phyloP scores from a whole-genome alignment of 805 yeast genomes.

The Metschnikowia continentalis region DNA sequence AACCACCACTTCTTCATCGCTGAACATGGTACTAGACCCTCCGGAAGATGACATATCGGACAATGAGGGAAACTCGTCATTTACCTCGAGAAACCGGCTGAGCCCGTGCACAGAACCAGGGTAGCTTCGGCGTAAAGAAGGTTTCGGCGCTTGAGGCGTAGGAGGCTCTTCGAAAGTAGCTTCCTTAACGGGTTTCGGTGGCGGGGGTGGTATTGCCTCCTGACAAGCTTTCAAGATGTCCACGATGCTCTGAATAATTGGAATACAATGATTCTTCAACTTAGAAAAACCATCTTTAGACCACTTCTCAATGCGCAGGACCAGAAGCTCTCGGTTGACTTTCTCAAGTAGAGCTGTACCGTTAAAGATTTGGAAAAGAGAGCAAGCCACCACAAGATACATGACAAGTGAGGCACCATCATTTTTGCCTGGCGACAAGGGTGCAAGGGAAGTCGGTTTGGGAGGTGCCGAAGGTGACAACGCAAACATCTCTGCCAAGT shows the following conservation, averaged over 20 bases:
- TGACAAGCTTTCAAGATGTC: neutral
- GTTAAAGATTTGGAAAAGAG: neutral
- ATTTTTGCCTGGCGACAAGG: neutral
- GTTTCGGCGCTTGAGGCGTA: too few relatives aligned
- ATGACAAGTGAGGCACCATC: neutral
- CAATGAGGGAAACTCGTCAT: neutral
- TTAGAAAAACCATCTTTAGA: neutral
- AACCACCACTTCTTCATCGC: neutral
- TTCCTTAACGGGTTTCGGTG: neutral
- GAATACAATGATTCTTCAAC: neutral
- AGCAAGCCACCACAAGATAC: neutral
- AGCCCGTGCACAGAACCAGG: constrained; percentile 3
- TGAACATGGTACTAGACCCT: neutral
- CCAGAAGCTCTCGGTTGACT: neutral
- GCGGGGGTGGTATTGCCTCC: neutral
- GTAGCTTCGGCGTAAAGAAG: neutral
- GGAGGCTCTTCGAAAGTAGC: neutral
- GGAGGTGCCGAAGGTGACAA: neutral
- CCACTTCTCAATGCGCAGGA: neutral
- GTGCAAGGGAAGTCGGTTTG: neutral
- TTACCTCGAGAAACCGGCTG: neutral
- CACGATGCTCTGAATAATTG: neutral
- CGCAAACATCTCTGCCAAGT: constrained; percentile 7
- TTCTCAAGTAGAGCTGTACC: neutral
- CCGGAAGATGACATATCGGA: neutral